These are phyloP conservation scores for Aquilaria malaccensis DNA, from an alignment of 345 rosid genomes.

Conservation along the genomic window DNA sequence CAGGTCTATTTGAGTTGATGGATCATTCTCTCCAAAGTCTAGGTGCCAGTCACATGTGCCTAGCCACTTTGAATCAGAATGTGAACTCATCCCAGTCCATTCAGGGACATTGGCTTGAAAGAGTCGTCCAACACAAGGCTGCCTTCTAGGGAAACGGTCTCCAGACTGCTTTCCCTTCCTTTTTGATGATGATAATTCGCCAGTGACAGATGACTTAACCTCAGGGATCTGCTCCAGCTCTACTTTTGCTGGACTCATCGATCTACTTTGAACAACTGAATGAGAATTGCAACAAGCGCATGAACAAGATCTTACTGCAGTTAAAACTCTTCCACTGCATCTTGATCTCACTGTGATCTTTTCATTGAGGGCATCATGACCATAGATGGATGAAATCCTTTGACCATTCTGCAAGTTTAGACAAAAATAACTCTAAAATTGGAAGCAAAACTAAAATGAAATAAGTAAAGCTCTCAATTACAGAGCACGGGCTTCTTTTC, in stretches of 20 bases:
- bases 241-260: constrained; percentile 11
- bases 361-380: constrained; percentile 17
- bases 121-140: constrained; percentile 37
- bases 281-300: constrained; percentile 30
- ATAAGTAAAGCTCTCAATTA: background rate
- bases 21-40: constrained; percentile 10
- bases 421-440: constrained; percentile 4
- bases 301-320: constrained; percentile 12
- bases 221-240: background rate
- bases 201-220: constrained; percentile 9
- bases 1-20: constrained; percentile 19
- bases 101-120: constrained; percentile 68
- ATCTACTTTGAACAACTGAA: constrained; percentile 21
- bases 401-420: constrained; percentile 43
- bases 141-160: constrained; percentile 15
- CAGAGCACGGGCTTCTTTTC: background rate
- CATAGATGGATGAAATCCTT: constrained; percentile 53
- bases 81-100: constrained; percentile 42
- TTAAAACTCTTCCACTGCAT: constrained; percentile 20
- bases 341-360: constrained; percentile 30
- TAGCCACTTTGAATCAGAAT: constrained; percentile 63
- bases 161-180: constrained; percentile 6
- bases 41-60: constrained; percentile 58
- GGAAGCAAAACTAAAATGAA: constrained; percentile 6
- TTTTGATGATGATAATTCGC: constrained; percentile 11